Evolutionary conservation across 2,329 filamentous ascomycete species (phyloP).

Genomic region (Fusarium scirpi): DNA sequence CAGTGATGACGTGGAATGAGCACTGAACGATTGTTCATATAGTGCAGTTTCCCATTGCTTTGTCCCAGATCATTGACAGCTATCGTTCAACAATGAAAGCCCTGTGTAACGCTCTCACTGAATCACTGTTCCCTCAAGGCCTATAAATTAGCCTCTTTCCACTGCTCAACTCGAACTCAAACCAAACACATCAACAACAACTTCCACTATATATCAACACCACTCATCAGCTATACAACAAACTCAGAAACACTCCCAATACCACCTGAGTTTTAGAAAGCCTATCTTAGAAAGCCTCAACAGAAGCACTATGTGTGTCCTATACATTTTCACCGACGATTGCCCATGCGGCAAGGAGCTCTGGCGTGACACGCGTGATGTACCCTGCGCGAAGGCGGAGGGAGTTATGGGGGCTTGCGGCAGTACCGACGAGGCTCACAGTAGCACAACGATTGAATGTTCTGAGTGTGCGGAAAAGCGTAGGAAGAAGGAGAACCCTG

Average conservation of each 20-base stretch:
- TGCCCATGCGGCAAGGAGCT: background rate
- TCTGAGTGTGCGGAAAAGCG: background rate
- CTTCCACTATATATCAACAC: background rate
- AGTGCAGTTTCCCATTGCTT: rapidly evolving
- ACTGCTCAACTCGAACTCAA: background rate
- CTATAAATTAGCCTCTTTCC: background rate
- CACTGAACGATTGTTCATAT: background rate
- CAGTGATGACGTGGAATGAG: rapidly evolving
- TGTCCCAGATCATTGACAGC: background rate
- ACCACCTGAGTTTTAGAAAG: no score
- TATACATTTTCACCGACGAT: background rate
- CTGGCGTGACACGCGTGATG: background rate
- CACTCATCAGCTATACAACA: background rate
- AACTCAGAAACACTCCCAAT: background rate
- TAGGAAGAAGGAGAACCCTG: background rate
- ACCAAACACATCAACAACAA: background rate
- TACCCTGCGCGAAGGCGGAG: rapidly evolving
- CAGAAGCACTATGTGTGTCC: background rate
- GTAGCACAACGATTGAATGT: background rate
- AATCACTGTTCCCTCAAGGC: background rate
- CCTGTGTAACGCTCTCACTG: background rate
- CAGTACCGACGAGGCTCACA: background rate
- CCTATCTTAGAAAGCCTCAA: background rate
- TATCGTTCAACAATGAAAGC: background rate
- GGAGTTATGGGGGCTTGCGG: background rate